Percentiles rank a stretch among this genome's conserved stretches.
Evolutionary conservation across 2,329 filamentous ascomycete genomes (phyloP).

Genomic region (Ramichloridium luteum): DNA sequence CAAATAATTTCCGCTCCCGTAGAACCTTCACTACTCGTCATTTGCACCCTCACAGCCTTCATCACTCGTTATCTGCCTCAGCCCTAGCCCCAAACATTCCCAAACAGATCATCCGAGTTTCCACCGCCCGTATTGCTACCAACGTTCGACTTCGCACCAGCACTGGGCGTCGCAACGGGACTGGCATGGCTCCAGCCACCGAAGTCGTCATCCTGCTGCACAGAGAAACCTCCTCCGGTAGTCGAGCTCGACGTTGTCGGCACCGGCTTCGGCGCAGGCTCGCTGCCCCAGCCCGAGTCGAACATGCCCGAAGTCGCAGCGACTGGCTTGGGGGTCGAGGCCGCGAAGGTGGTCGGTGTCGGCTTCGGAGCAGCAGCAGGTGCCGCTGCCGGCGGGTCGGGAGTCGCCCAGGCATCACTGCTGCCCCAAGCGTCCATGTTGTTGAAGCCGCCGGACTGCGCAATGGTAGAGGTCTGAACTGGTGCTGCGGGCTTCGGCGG

Average conservation of each 20-base stretch:
- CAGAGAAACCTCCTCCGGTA: constrained; percentile 31
- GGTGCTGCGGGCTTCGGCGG: constrained; percentile 25
- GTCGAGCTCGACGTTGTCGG: constrained; percentile 8
- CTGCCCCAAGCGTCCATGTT: constrained; percentile 70
- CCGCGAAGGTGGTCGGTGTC: constrained; percentile 30
- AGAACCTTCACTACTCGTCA: too few species aligned
- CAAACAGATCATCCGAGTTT: constrained; percentile 68
- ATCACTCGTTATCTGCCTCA: constrained; percentile 1
- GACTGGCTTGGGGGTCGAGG: constrained; percentile 23
- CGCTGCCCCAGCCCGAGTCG: constrained; percentile 51
- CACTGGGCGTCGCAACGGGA: constrained; percentile 29
- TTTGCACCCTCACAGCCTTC: too few species aligned
- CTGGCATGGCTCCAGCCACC: constrained; percentile 78
- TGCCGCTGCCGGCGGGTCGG: constrained; percentile 37
- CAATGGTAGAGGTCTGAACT: constrained; percentile 18
- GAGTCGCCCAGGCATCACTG: constrained; percentile 68
- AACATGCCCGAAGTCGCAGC: constrained; percentile 15
- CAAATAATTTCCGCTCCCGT: too few species aligned
- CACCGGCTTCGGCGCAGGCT: constrained; percentile 37
- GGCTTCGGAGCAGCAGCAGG: constrained; percentile 25
- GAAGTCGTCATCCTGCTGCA: constrained; percentile 86
- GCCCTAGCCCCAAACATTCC: constrained; percentile 85
- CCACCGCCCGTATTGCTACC: constrained; percentile 42
- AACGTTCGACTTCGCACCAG: constrained; percentile 37
- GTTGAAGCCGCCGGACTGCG: constrained; percentile 32